Conservation (phyloP, 257 asterid genomes). For the Solanum tarijense region DNA sequence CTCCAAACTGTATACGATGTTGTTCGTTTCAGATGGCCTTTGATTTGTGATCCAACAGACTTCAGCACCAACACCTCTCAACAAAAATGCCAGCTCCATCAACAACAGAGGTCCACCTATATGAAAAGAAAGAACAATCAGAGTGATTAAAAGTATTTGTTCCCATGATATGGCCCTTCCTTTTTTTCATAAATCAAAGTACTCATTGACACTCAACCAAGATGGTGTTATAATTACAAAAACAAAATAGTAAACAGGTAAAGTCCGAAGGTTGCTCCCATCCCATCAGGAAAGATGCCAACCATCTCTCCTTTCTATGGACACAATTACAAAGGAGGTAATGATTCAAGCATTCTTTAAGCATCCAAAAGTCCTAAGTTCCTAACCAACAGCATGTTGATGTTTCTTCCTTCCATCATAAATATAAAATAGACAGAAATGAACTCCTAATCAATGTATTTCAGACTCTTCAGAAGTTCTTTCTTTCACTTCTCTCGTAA, state of each 20-base stretch:
- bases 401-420: not conserved
- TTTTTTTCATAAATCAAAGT: not conserved
- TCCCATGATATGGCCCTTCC: not conserved
- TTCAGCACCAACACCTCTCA: slow-evolving; percentile 2
- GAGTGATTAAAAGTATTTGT: not conserved
- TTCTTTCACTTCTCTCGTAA: not conserved
- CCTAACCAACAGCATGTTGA: not conserved
- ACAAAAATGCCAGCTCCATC: slow-evolving; percentile 8
- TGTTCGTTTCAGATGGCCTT: slow-evolving; percentile 6
- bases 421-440: not conserved
- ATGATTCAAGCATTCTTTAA: not conserved
- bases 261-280: not conserved
- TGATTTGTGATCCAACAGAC: slow-evolving; percentile 4
- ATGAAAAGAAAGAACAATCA: not conserved
- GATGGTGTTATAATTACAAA: not conserved
- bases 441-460: not conserved
- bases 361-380: not conserved
- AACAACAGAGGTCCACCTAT: slow-evolving; percentile 7
- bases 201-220: not conserved
- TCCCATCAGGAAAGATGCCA: not conserved
- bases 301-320: not conserved
- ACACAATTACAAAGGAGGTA: not conserved
- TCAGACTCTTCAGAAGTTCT: not conserved
- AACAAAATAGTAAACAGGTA: not conserved
- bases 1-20: slow-evolving; percentile 23